Evolutionary conservation across 2,329 filamentous ascomycete species (phyloP), one percentile per base, ranked within the genome.

Genomic region (Curvularia sp.): DNA sequence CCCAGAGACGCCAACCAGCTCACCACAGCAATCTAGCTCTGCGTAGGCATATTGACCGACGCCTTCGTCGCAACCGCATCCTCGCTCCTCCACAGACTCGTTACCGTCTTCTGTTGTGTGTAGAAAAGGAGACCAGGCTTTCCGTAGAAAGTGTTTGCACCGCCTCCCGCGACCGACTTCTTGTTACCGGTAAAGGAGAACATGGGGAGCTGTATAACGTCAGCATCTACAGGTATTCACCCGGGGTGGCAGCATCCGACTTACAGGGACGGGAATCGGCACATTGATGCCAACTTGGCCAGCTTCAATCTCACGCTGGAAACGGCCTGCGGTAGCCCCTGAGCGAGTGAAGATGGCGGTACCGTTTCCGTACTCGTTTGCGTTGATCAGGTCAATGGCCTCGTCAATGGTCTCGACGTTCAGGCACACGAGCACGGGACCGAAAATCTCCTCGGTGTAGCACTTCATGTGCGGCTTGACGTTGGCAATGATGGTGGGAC

Each of bases 81-180:
- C 72, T 93, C 88, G 61, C 86, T 88, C 73, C 88, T 87, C 95
- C 95, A 99, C 76, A 96, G 81, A 66, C 92, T 89, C 53, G 41
- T 99, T 49, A 99, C 95, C 2, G 95, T 99, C 90, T 99, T 98
- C 75, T 91, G 86, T 81, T 98, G 95, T 3, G 95, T 99, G 80
- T 96, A 98, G 77, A 99, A 99, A 75, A 91, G 89, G 75, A 99
- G 80, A 24, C 94, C 95, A 0, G 93, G 92, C 79, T 91, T 90
- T 66, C 95, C 95, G 80, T 99, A 99, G 77, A 99, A 98, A 15
- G 93, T 96, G 81, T 87, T 96, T 38, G 91, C 90, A 61, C 95
- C 94, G 52, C 93, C 93, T 54, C 94, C 95, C 0, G 95, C 95
- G 57, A 98, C 84, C 72, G 88, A 92, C 85, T 90, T 93, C 88